Conservation (phyloP, 139 green algal species). For the Tetraselmis striata region DNA sequence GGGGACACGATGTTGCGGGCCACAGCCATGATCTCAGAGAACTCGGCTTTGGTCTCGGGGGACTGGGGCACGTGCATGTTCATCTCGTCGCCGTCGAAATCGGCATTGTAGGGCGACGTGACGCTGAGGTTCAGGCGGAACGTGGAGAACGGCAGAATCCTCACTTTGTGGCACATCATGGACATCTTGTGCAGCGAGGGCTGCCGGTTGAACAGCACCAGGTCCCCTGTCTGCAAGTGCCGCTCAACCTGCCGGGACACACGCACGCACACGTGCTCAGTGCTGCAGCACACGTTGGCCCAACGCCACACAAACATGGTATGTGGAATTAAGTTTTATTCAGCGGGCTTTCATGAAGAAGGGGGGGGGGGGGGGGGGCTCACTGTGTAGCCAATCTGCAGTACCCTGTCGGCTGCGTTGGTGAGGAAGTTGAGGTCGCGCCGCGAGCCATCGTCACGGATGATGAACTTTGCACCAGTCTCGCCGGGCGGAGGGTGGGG, state of each 20-base stretch:
- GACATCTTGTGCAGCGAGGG: slow-evolving; percentile 99
- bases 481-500: slow-evolving; percentile 89
- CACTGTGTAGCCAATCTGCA: background rate
- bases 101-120: slow-evolving; percentile 99
- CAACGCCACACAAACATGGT: background rate
- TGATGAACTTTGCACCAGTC: slow-evolving; percentile 95
- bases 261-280: slow-evolving; percentile 1
- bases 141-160: slow-evolving; percentile 89
- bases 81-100: slow-evolving; percentile 99
- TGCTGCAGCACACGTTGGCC: no score
- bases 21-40: slow-evolving; percentile 96
- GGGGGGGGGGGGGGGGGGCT: background rate
- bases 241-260: slow-evolving; percentile 74
- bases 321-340: background rate
- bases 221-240: slow-evolving; percentile 89
- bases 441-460: slow-evolving; percentile 88
- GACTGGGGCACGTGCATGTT: slow-evolving; percentile 99
- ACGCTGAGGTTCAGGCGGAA: slow-evolving; percentile 92
- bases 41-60: slow-evolving; percentile 88
- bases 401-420: slow-evolving; percentile 20
- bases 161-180: slow-evolving; percentile 95
- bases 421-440: slow-evolving; percentile 82
- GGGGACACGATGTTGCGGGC: slow-evolving; percentile 94
- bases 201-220: slow-evolving; percentile 99
- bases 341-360: background rate